A percentile compares a stretch with the other conserved stretches of the same genome.
These are phyloP conservation scores for Diophrys appendiculata DNA, from an alignment of 73 alveolate species.

Conservation along the genomic window DNA sequence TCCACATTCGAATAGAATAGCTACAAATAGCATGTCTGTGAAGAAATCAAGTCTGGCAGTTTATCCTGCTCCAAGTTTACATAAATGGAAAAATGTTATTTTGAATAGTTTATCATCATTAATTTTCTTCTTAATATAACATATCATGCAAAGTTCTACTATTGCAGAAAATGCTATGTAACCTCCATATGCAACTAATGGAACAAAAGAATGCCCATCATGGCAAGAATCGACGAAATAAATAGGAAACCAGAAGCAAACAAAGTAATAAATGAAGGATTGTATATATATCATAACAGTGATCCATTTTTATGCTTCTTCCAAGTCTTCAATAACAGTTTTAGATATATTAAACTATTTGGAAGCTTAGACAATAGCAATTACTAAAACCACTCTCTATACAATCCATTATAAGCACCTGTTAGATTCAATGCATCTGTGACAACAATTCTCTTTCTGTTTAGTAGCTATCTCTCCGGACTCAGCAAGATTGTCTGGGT, in stretches of 20 bases:
- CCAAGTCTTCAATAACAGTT: not conserved
- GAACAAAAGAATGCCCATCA: no score
- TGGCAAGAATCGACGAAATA: not conserved
- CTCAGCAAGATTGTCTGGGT: no score
- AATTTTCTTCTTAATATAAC: conserved; percentile 5
- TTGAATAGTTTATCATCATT: conserved; percentile 13
- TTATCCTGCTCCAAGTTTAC: conserved; percentile 27
- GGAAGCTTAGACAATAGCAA: no score
- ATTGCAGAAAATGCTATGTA: not conserved
- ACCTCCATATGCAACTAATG: no score
- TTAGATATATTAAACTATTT: not conserved
- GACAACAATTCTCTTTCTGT: no score
- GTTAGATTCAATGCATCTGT: no score
- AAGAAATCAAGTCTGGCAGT: conserved; percentile 43
- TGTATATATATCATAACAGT: not conserved
- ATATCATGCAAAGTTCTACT: not conserved
- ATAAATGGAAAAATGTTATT: conserved; percentile 27
- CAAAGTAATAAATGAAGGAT: conserved; percentile 4
- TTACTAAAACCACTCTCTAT: no score
- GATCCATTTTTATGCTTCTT: not conserved
- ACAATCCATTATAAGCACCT: no score
- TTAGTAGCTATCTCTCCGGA: no score
- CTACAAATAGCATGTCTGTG: conserved; percentile 34
- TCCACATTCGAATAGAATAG: conserved; percentile 5
- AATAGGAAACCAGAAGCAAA: not conserved